Evolutionary conservation across 2,329 filamentous ascomycete species (phyloP), one percentile per base, ranked within the genome.

Genomic region (Daldinia sp.): DNA sequence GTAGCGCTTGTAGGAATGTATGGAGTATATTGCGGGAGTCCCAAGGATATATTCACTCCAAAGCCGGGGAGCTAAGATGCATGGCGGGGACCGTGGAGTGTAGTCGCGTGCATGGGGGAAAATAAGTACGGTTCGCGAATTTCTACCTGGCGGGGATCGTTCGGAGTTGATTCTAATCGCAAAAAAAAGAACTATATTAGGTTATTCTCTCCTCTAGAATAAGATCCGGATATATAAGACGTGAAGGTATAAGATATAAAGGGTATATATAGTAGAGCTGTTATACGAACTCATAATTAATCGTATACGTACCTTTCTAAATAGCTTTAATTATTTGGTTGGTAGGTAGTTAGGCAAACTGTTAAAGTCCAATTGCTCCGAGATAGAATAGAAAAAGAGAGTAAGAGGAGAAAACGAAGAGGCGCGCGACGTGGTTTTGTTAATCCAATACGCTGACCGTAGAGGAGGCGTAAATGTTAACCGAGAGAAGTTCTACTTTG

Each of bases 31-130:
- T 53, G 58, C 21, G 39, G 23, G 51, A 54, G 43, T 50, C 52
- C 6, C 6, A 32, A 11, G 29, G 29, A 11, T 6, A 32, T 11
- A n/a, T n/a, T 32, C 29, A 55, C 30, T 67, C 29, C 65, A 59
- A 67, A 23, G 47, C 57, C 27, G 54, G 41, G 54, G 47, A 50
- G 51, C 34, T 34, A 51, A 50, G 41, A 43, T 48, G 34, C 55
- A 67, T 58, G 59, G 60, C 57, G 64, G 53, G 48, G 51, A n/a
- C n/a, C n/a, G n/a, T n/a, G n/a, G 57, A 49, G 58, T 45, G 62
- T 13, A 62, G 63, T 66, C 63, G 63, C 58, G 63, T 62, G 61
- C 64, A 61, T 64, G 41, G 45, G 58, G 35, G 51, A 53, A 58
- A 45, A 57, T 53, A 43, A 25, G 47, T 51, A 41, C 48, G 63